Conservation (phyloP, 495 filamentous ascomycete species). For the Trichocladium uniseriatum region DNA sequence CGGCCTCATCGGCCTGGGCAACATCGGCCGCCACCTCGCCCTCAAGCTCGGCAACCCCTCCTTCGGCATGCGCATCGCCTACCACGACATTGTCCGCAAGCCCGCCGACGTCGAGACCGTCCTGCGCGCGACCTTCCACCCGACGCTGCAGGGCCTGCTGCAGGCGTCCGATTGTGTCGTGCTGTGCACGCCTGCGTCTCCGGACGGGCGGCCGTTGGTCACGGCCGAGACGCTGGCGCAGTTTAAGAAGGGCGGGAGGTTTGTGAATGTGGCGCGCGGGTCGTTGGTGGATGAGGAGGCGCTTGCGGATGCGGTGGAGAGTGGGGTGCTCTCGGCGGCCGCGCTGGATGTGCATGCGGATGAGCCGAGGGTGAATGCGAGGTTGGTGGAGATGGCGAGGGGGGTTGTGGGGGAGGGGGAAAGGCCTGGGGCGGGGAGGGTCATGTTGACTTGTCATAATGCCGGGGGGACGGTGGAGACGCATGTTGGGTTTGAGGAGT, state of each 20-base stretch:
- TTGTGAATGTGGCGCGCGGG: constrained; percentile 68
- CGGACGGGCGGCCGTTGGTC: constrained; percentile 48
- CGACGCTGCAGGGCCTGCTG: constrained; percentile 44
- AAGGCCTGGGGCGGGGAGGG: constrained; percentile 24
- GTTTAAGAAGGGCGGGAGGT: constrained; percentile 48
- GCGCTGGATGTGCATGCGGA: constrained; percentile 61
- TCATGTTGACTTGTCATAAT: constrained; percentile 60
- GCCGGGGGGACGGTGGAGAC: constrained; percentile 65
- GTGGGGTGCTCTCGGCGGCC: constrained; percentile 41
- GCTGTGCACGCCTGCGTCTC: constrained; percentile 54
- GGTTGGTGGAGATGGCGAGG: constrained; percentile 39
- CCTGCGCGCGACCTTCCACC: constrained; percentile 44
- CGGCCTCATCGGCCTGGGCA: constrained; percentile 58
- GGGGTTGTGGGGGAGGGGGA: background rate
- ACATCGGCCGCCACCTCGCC: constrained; percentile 60
- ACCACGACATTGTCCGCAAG: constrained; percentile 58
- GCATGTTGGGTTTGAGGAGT: constrained; percentile 60
- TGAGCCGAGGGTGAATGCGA: constrained; percentile 44
- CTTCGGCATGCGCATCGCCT: constrained; percentile 60
- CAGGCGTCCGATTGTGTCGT: constrained; percentile 53
- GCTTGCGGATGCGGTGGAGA: constrained; percentile 52
- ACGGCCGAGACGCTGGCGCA: constrained; percentile 38
- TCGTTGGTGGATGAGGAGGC: constrained; percentile 62
- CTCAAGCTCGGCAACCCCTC: constrained; percentile 45
- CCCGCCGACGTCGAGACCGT: constrained; percentile 30